phyloP scores from a whole-genome alignment of 345 rosid genomes.

The Populus alba region DNA sequence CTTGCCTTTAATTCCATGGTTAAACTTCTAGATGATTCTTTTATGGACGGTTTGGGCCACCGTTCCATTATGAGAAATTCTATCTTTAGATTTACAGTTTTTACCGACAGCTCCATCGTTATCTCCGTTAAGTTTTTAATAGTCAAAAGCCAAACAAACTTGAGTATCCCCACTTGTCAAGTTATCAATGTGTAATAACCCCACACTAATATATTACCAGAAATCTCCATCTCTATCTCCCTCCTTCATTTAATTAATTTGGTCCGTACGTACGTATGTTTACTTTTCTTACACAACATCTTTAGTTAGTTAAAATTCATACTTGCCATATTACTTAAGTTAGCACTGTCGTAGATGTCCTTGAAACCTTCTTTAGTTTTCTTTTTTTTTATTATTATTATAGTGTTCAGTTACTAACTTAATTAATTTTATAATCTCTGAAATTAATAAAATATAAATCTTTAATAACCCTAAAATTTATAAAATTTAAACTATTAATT shows the following conservation, averaged over 20 bases:
- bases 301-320: background rate
- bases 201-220: background rate
- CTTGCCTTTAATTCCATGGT: background rate
- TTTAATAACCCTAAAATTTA: rapidly evolving
- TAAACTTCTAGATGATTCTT: background rate
- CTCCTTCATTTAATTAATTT: background rate
- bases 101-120: constrained; percentile 25
- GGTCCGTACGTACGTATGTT: background rate
- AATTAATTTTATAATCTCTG: rapidly evolving
- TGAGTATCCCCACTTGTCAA: constrained; percentile 39
- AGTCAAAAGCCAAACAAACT: constrained; percentile 36
- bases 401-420: rapidly evolving
- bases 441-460: too few species aligned
- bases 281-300: background rate
- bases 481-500: too few species aligned
- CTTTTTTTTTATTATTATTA: too few species aligned
- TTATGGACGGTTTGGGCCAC: constrained; percentile 2
- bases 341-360: background rate
- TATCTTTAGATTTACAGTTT: background rate
- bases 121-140: constrained; percentile 8
- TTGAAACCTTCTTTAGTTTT: background rate
- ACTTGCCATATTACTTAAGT: background rate
- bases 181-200: constrained; percentile 6
- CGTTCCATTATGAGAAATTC: background rate
- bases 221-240: background rate